Base-by-base conservation (phyloP, 2,329 filamentous ascomycete species). In the Coniosporium tulheliwenetii region DNA sequence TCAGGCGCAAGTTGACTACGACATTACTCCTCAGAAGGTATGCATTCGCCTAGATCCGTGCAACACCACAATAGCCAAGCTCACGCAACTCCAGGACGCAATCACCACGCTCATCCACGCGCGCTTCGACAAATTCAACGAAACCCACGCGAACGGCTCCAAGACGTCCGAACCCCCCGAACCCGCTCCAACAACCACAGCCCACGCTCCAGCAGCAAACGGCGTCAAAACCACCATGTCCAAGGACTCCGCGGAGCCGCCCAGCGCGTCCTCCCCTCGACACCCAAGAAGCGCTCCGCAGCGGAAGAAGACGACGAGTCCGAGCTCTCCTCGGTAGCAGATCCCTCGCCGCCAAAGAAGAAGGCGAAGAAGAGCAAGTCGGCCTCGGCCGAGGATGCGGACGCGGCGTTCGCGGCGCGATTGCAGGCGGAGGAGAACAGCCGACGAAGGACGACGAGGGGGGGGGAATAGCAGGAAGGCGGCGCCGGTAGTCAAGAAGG, bases 401-500 rank as follows among this genome's bases (percentile, higher is more conserved):
- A 98, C 60, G 91, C 89, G 30, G 77, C 81, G 36, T 75, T 89
- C 45, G 91, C 91, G 1, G 86, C 86, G 12, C 77, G 81, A 58
- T 69, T 98, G 31, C 91, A 98, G 61, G 89, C 86, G 0, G 84
- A 96, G 59, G 85, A 95, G 64, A 93, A 96, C 60, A 67, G 65
- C 2, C 69, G 76, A 36, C 77, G 76, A 38, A 71, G 85, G 41
- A 73, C 83, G 13, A 95, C 87, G 2, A 74, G 89, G 36, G 84
- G 85, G 79, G 9, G 75, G 63, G 30, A 67, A 63, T 5, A 71
- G 75, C 47, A 75, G 77, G 56, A 65, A 71, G 46, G 61, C 70
- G 16, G 63, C 66, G 9, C 65, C 67, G 16, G 56, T 56, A 3
- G 49, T 52, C 39, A 82, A 81, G 62, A 83, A 81, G 64, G 79